Evolutionary conservation across 1,139 yeast species (phyloP), one percentile per base, ranked within the genome.

Genomic region (Hansenula lynferdii): DNA sequence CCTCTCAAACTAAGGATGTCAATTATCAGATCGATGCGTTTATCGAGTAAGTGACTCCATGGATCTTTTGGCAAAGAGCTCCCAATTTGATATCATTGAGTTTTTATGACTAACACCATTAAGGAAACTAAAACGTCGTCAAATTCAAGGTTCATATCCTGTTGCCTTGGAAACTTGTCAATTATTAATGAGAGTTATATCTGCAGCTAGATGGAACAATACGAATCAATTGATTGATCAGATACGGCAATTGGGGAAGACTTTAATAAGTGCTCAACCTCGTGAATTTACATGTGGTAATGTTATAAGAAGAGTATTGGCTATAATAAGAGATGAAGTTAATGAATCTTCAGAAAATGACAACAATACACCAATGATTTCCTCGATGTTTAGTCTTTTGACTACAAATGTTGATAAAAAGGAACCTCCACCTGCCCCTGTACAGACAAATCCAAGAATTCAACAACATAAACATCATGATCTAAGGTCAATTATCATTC

Each of bases 121-220:
- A 31, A 42, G 50, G 19, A 62, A 72, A 50, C 70, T 85, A 49
- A 84, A 84, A 58, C 77, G 95, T 43, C 79, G 87, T 41, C 90
- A 85, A 54, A 68, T 85, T 35, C 62, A 69, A 7, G 92, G 87
- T 8, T 50, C 57, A 3, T 51, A 81, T 53, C 72, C 70, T 22
- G 85, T 87, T 36, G 97, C 97, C 1, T 67, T 87, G 36, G 92
- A 85, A 42, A 85, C 96, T 8, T 82, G 96, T 15, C 95, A 87
- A 51, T 68, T 92, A 38, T 65, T 92, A 48, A 83, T 87, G 78
- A 75, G 96, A 58, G 94, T 87, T 36, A 82, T 90, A 17, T 86
- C 97, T 1, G 85, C 87, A 3, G 87, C 92, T 5, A 72, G 96
- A 57, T 92, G 97, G 97, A 68, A 77, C 31, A 77, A 80, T 42